Evolutionary conservation across 768 basidiomycete species (phyloP), one percentile per base, ranked within the genome.

Genomic region (Pseudohyphozyma bogoriensis): DNA sequence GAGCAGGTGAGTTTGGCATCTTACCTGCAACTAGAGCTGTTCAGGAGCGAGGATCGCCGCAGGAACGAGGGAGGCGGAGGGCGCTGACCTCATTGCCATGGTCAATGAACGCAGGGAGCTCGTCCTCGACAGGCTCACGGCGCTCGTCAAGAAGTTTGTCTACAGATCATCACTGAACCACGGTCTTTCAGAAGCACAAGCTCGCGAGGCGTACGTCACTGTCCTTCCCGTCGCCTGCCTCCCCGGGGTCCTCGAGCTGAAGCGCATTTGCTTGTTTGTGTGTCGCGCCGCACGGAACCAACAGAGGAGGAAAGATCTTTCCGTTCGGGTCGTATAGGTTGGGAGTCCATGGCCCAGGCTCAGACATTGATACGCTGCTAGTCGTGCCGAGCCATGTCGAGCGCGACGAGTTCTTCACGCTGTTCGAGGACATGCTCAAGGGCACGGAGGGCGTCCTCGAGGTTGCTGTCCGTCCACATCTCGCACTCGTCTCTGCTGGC

Each of bases 281-380:
- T n/a, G n/a, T n/a, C n/a, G n/a, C n/a, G n/a, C n/a, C n/a, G n/a
- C n/a, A n/a, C n/a, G n/a, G n/a, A n/a, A n/a, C 16, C 8, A 15
- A 4, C 58, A 63, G 62, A 12, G 95, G 95, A 54, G 95, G 92
- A 65, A 93, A 97, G 79, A 97, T 99, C 73, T 99, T 90, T 74
- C 97, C 95, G 10, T 99, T 93, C 74, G 95, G 95, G 44, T 96
- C 92, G 54, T 97, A 96, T 79, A 86, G 95, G 69, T 78, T 99
- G 51, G 95, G 95, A 60, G 95, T 97, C 26, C 95, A 97, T 74
- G 89, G 89, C 16, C 95, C 93, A 37, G 87, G 89, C 4, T 80
- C 85, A 51, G 93, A 99, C 81, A 96, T 99, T 73, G 95, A 99
- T 78, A 95, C 92, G n/a, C 77, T 99, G 26, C 87, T 89, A 72